Base-by-base conservation (phyloP, 1,284 basidiomycete species). In the Clitocybe nebularis region DNA sequence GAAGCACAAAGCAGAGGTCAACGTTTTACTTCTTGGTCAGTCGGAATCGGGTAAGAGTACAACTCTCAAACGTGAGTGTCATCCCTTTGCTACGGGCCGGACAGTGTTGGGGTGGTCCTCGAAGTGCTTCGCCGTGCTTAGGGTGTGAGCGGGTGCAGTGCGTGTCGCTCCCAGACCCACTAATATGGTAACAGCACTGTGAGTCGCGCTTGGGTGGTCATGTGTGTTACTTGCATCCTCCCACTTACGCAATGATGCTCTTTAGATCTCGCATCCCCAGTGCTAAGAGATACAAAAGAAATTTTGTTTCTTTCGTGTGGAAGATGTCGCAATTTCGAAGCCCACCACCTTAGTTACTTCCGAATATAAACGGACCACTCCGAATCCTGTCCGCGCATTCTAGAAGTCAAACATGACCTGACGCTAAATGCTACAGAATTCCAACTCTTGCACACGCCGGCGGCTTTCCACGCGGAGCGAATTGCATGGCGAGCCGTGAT, bases 401-500 rank as follows among this genome's bases (percentile, higher is more conserved):
- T 33, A 5, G 14, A 35, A 4, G 14, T 10, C 26, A 40, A 10
- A 21, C n/a, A n/a, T n/a, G 23, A 36, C 16, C 52, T 53, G 37
- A 48, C 49, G 36, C 37, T 24, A 55, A 51, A 37, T 47, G 43
- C 50, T 35, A 38, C 66, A 89, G 86, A 90, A 66, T 90, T 90
- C 57, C 87, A 89, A 60, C 70, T 89, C 9, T 62, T 87, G 56
- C 84, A 89, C 57, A 74, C 80, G 1, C 82, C 82, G 4, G 78
- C 76, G 26, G 75, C 81, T 19, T 89, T 89, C 60, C 77, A 77
- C 47, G 77, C 80, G 19, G 87, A 90, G 57, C 74, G 87, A 50
- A 77, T 85, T 46, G 84, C 87, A 24, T 90, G 87, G 87, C 79
- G 88, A 42, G 76, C 84, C 37, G 86, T 90, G 51, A 85, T 90